Evolutionary conservation across 1,284 basidiomycete genomes (phyloP).

Genomic region (Ustilago trichophora): DNA sequence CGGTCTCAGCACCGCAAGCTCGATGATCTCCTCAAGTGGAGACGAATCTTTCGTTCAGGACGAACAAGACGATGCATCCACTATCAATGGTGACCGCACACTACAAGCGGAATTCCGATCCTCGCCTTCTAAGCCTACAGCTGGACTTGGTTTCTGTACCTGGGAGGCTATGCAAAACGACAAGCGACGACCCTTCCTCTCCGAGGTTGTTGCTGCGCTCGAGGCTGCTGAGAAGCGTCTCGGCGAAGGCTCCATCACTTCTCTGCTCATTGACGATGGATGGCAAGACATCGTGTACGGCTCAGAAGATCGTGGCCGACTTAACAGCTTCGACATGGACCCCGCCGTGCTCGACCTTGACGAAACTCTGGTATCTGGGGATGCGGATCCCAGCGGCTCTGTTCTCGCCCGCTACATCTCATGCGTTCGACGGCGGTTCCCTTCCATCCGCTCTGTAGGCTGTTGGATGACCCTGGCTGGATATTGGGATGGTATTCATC

Average conservation of each 20-base stretch:
- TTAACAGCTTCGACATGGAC: constrained; percentile 37
- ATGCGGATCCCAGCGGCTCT: not conserved
- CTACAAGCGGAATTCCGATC: not conserved
- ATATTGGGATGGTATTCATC: constrained; percentile 45
- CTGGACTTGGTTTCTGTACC: constrained; percentile 42
- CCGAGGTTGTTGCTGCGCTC: constrained; percentile 31
- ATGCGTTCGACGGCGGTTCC: constrained; percentile 23
- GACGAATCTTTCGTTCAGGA: not conserved
- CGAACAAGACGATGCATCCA: constrained; percentile 15
- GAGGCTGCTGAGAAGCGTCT: constrained; percentile 20
- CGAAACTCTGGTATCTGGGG: not conserved
- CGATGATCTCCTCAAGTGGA: constrained; percentile 7
- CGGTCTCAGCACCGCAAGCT: constrained; percentile 6
- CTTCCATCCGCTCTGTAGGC: constrained; percentile 27
- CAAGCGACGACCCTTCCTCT: constrained; percentile 28
- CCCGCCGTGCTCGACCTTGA: constrained; percentile 19
- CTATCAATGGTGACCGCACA: constrained; percentile 16
- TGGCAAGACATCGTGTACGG: constrained; percentile 31
- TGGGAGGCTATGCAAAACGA: constrained; percentile 43
- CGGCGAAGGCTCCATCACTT: constrained; percentile 22
- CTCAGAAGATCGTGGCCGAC: constrained; percentile 22
- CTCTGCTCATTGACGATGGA: constrained; percentile 45
- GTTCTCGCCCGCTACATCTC: constrained; percentile 23
- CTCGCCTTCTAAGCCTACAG: not conserved
- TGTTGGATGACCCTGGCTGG: constrained; percentile 45